phyloP scores from a whole-genome alignment of 2,329 filamentous ascomycete species.

The Colletotrichum sp. region DNA sequence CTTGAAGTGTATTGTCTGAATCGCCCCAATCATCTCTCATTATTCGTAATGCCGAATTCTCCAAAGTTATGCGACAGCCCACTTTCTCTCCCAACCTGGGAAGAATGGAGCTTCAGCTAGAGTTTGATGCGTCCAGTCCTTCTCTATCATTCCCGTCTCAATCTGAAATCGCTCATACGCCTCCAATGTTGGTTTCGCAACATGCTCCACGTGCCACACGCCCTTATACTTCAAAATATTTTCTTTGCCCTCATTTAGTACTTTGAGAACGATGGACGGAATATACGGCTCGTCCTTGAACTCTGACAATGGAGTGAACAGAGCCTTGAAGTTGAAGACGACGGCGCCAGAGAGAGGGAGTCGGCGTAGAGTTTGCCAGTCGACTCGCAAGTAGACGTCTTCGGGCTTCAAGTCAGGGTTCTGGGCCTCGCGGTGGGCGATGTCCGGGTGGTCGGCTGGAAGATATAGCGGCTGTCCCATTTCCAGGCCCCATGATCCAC shows the following conservation, averaged over 20 bases:
- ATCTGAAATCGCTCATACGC: slow-evolving; percentile 71
- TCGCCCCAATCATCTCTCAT: neutral
- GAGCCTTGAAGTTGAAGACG: slow-evolving; percentile 87
- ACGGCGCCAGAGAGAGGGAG: slow-evolving; percentile 77
- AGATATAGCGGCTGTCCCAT: slow-evolving; percentile 77
- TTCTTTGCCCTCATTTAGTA: slow-evolving; percentile 72
- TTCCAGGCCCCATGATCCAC: slow-evolving; percentile 85
- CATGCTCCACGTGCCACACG: slow-evolving; percentile 80
- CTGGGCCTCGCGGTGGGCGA: slow-evolving; percentile 63
- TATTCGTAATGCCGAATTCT: neutral
- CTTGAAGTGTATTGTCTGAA: too few relatives aligned
- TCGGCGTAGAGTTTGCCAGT: slow-evolving; percentile 87
- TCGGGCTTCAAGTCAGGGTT: slow-evolving; percentile 58
- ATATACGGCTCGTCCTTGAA: slow-evolving; percentile 76
- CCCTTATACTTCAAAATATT: slow-evolving; percentile 80
- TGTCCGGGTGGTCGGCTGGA: slow-evolving; percentile 71
- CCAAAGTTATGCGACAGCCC: slow-evolving; percentile 40
- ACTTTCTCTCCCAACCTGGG: slow-evolving; percentile 77
- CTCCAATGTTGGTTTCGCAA: slow-evolving; percentile 69
- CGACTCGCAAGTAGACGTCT: slow-evolving; percentile 74
- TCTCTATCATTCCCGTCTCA: slow-evolving; percentile 61
- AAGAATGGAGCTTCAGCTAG: slow-evolving; percentile 79
- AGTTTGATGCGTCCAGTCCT: slow-evolving; percentile 71
- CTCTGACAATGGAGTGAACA: slow-evolving; percentile 77
- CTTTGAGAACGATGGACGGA: slow-evolving; percentile 70